Evolutionary conservation across 2,329 filamentous ascomycete species (phyloP).

Genomic region (Periconia sp.): DNA sequence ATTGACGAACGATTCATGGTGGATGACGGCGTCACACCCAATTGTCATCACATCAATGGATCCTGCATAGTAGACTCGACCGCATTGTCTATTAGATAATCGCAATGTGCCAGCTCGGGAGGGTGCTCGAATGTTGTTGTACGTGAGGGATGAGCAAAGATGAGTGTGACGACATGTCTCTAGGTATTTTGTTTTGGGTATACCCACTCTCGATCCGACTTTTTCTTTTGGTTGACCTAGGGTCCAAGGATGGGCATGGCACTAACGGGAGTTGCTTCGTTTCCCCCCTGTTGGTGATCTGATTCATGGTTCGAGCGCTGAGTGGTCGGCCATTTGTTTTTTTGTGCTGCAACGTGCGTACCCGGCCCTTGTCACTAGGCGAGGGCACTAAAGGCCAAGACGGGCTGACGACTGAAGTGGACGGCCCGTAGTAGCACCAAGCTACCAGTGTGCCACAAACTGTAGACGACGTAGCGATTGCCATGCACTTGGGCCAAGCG

Average conservation of each 20-base stretch:
- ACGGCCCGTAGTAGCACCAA: background rate
- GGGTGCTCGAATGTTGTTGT: too few species aligned
- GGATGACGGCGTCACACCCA: background rate
- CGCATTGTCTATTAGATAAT: too few species aligned
- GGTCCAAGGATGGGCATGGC: background rate
- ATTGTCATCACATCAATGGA: too few species aligned
- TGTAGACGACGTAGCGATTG: background rate
- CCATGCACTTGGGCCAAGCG: too few species aligned
- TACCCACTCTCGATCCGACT: too few species aligned
- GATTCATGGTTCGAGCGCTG: background rate
- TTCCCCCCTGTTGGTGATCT: background rate
- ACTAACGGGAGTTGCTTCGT: background rate
- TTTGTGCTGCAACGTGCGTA: background rate
- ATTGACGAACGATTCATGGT: background rate
- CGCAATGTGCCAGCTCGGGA: too few species aligned
- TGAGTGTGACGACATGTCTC: too few species aligned
- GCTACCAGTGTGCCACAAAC: background rate
- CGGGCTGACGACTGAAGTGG: background rate
- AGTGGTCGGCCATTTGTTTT: background rate
- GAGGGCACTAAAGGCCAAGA: background rate
- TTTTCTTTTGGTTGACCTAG: background rate
- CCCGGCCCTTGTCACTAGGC: constrained; percentile 8
- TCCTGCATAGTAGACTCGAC: too few species aligned
- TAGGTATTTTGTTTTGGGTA: too few species aligned
- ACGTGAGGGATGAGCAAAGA: too few species aligned